Evolutionary conservation across 805 yeast genomes (phyloP), one percentile per base, ranked within the genome.

Genomic region (Yamadazyma takamatsuzukensis): DNA sequence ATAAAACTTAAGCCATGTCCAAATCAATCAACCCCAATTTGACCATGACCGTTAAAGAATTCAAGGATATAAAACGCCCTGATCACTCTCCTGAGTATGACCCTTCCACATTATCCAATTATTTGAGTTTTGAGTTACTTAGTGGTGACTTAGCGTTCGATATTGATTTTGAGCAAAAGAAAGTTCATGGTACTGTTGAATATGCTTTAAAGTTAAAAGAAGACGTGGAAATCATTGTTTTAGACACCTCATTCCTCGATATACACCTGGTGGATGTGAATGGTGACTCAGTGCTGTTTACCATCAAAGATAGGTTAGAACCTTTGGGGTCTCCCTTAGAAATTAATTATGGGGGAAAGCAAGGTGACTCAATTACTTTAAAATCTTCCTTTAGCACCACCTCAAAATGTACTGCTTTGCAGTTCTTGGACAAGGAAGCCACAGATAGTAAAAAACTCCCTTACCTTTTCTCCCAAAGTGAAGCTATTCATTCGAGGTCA

Each of bases 401-500:
- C 2, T 61, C 64, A 5, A 56, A 75, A 15, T 82, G 94, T 51
- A 84, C 95, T 1, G 96, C 96, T 3, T 64, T 87, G 39, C 96
- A 88, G 57, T 88, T 93, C 78, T 63, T 88, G 33, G 75, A 74
- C n/a, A 77, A 80, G 21, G 76, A 70, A 33, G 83, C 80, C 46
- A 83, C 95, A 6, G 78, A 78, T 29, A 94, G 89, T 12, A 74
- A 78, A 40, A 72, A 71, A 25, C 67, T 68, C 16, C 87, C 86
- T 1, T 82, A 76, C 55, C 68, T 88, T 37, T 88, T 87, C 56
- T 85, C 96, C 8, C 96, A 88, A 60, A 76, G 94, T 53, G 95
- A 88, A 62, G 88, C 96, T 22, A 87, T 84, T 43, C 96, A 88
- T 51, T 93, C 95, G 5, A 72, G 96, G 49, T 75, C 90, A 11